Percentiles rank a stretch among this genome's conserved stretches.
phyloP scores from a whole-genome alignment of 1,284 basidiomycete species.

The Pseudozyma pruni region DNA sequence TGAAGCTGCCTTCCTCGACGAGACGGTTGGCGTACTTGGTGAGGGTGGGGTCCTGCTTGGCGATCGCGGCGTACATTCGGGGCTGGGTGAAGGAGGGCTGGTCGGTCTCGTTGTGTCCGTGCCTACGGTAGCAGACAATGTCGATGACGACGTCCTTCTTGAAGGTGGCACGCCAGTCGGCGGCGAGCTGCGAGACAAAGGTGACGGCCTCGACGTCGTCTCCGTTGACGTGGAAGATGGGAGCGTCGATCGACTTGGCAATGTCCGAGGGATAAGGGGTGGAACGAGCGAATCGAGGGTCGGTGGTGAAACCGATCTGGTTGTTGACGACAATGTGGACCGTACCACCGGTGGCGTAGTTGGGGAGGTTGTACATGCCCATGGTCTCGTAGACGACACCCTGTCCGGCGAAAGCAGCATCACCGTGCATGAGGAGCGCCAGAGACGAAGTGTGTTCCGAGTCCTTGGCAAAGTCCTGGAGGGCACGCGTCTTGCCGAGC shows the following conservation, averaged over 20 bases:
- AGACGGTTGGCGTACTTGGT: conserved; percentile 92
- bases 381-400: conserved; percentile 99
- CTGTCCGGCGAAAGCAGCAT: conserved; percentile 98
- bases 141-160: conserved; percentile 99
- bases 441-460: conserved; percentile 74
- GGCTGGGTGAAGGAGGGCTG: conserved; percentile 99
- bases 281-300: conserved; percentile 95
- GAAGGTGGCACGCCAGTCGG: conserved; percentile 97
- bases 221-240: conserved; percentile 99
- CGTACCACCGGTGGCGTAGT: conserved; percentile 96
- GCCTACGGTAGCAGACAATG: conserved; percentile 97
- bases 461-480: conserved; percentile 94
- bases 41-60: conserved; percentile 90
- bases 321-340: conserved; percentile 99
- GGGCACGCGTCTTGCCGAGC: conserved; percentile 93
- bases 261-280: conserved; percentile 99
- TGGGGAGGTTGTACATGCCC: conserved; percentile 95
- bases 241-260: conserved; percentile 97
- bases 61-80: conserved; percentile 97
- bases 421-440: conserved; percentile 95
- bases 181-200: conserved; percentile 96
- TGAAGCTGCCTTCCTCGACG: conserved; percentile 90
- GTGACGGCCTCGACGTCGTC: conserved; percentile 95
- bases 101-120: conserved; percentile 99
- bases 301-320: conserved; percentile 99